These are phyloP conservation scores for Solidago caesia DNA, from an alignment of 129 eudicot species.

Conservation along the genomic window DNA sequence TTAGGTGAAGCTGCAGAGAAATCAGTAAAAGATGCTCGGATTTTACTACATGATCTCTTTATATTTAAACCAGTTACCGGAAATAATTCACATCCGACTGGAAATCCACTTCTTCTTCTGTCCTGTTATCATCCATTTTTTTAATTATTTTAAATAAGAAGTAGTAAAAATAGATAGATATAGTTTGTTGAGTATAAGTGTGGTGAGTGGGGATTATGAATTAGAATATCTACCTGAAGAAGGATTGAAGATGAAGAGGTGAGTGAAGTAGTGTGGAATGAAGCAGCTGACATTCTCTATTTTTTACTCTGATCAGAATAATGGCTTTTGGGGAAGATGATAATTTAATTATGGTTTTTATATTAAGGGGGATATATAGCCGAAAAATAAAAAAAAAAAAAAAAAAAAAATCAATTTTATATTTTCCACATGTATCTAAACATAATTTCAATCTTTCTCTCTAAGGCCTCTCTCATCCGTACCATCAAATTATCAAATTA, in stretches of 20 bases:
- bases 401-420: too few relatives aligned
- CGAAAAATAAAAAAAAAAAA: too few relatives aligned
- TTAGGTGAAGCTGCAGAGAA: conserved; percentile 76
- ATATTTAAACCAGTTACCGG: conserved; percentile 37
- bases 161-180: neutral
- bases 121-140: conserved; percentile 38
- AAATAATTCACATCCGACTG: conserved; percentile 34
- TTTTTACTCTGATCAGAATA: conserved; percentile 12
- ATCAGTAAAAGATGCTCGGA: conserved; percentile 58
- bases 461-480: too few relatives aligned
- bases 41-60: conserved; percentile 39
- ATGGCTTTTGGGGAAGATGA: conserved; percentile 30
- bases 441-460: too few relatives aligned
- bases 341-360: too few relatives aligned
- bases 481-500: too few relatives aligned
- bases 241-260: conserved; percentile 48
- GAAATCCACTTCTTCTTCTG: conserved; percentile 28
- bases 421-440: too few relatives aligned
- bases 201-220: neutral
- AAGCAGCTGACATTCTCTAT: conserved; percentile 59
- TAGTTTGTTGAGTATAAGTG: neutral
- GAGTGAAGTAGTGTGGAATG: conserved; percentile 60
- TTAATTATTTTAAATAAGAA: neutral
- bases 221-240: conserved; percentile 47
- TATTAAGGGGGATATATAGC: too few relatives aligned